Evolutionary conservation across 306 rosid genomes (phyloP), one percentile per base, ranked within the genome.

Genomic region (Dryas drummondii): DNA sequence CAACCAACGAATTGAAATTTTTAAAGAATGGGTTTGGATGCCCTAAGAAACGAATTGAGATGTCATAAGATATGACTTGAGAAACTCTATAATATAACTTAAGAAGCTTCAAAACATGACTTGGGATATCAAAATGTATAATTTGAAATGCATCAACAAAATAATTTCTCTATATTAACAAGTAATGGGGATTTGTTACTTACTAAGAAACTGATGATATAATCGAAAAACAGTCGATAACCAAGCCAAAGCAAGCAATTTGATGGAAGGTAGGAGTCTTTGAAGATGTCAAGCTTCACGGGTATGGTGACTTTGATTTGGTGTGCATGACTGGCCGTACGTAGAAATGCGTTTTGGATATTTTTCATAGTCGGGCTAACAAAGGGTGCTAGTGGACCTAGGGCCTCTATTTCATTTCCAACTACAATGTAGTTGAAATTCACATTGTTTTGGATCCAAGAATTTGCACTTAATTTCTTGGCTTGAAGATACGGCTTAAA

Each of bases 381-480:
- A 73, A 42, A 84, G 0, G 5, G 40, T 48, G 88, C 83, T 17
- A 0, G 22, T 6, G 65, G 10, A 1, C 71, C 64, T 3, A n/a
- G 5, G 6, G 87, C 81, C 1, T 75, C 42, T 3, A 86, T 75
- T 68, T 88, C 90, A 37, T 88, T 88, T 59, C 90, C 93, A 7
- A 86, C 90, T 0, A 83, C 73, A 10, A 86, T 86, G 83, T 82
- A 88, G 64, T 76, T 82, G 79, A 88, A 81, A 42, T 41, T 86
- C 58, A 88, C 93, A 48, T 86, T 75, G 53, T 64, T 71, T 60
- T 80, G 85, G 14, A 88, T 77, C 92, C 93, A 88, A 8, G 26
- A 49, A 44, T 14, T 1, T 5, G 68, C 62, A 16, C 22, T 22
- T 22, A 0, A 1, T 42, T 17, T 15, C 51, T 75, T 65, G 79